A percentile compares a stretch with the other conserved stretches of the same genome.
These are phyloP conservation scores for Petrea volubilis DNA, from an alignment of 257 asterid species.

Conservation along the genomic window DNA sequence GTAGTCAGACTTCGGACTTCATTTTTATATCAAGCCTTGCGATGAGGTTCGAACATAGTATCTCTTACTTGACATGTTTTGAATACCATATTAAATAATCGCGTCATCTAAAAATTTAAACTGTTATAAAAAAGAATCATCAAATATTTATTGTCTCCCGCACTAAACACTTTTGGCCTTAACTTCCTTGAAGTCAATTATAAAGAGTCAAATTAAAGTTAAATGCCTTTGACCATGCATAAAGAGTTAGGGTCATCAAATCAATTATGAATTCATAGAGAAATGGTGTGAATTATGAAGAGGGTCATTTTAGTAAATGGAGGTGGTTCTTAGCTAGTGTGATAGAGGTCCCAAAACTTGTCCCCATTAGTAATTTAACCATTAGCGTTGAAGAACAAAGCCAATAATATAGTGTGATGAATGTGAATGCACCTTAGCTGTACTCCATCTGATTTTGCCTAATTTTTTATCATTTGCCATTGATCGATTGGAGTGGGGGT, in stretches of 20 bases:
- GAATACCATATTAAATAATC: no score
- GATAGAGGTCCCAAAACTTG: conserved; percentile 28
- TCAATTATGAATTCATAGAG: neutral
- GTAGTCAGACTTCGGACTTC: no score
- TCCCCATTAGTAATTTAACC: conserved; percentile 4
- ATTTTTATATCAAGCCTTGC: no score
- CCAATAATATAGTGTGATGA: neutral
- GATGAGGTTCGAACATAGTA: no score
- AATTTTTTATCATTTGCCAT: neutral
- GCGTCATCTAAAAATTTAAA: no score
- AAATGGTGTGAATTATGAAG: neutral
- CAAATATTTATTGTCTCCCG: no score
- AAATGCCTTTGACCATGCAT: neutral
- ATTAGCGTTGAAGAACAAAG: neutral
- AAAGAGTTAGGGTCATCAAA: neutral
- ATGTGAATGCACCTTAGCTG: conserved; percentile 29
- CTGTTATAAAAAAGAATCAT: no score
- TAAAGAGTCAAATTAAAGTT: neutral
- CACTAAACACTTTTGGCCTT: no score
- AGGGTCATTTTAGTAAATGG: conserved; percentile 12
- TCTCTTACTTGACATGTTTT: no score
- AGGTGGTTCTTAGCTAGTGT: neutral
- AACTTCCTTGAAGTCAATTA: neutral
- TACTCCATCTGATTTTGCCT: conserved; percentile 34
- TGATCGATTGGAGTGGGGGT: neutral